Evolutionary conservation across 495 filamentous ascomycete genomes (phyloP).

Genomic region (Trichoderma gamsii): DNA sequence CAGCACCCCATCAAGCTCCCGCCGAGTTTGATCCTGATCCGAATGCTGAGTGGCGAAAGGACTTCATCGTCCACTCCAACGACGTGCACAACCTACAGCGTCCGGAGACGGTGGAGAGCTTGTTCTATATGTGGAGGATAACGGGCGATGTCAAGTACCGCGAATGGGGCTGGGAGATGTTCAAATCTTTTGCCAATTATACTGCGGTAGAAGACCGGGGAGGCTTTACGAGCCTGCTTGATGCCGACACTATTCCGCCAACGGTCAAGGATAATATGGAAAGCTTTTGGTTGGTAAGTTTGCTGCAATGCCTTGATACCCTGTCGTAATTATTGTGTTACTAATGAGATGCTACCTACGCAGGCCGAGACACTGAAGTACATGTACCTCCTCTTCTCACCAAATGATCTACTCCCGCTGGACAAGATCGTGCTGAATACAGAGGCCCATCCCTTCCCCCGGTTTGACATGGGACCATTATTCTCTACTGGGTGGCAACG

Average conservation of each 20-base stretch:
- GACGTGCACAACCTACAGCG: slow-evolving; percentile 93
- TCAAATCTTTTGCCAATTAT: slow-evolving; percentile 81
- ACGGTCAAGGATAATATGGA: slow-evolving; percentile 76
- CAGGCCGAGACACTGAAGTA: slow-evolving; percentile 97
- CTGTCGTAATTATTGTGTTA: too few species aligned
- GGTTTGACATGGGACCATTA: slow-evolving; percentile 70
- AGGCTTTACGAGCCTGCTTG: slow-evolving; percentile 75
- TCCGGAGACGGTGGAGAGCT: slow-evolving; percentile 87
- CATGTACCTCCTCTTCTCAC: slow-evolving; percentile 90
- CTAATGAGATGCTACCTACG: neutral
- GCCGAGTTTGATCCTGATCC: slow-evolving; percentile 42
- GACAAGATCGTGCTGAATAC: slow-evolving; percentile 90
- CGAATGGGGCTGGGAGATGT: slow-evolving; percentile 98
- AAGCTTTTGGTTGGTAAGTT: slow-evolving; percentile 83
- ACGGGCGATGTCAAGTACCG: slow-evolving; percentile 87
- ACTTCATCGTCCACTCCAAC: slow-evolving; percentile 65
- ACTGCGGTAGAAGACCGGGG: slow-evolving; percentile 68
- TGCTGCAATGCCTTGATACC: too few species aligned
- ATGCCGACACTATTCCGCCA: slow-evolving; percentile 65
- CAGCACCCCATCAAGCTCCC: slow-evolving; percentile 42
- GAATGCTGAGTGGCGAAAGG: slow-evolving; percentile 59
- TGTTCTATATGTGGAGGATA: slow-evolving; percentile 98
- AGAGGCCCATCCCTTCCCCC: slow-evolving; percentile 85
- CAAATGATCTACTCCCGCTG: slow-evolving; percentile 73
- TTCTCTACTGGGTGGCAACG: slow-evolving; percentile 87